phyloP scores from a whole-genome alignment of 345 rosid species.

The Eucalyptus globulus region DNA sequence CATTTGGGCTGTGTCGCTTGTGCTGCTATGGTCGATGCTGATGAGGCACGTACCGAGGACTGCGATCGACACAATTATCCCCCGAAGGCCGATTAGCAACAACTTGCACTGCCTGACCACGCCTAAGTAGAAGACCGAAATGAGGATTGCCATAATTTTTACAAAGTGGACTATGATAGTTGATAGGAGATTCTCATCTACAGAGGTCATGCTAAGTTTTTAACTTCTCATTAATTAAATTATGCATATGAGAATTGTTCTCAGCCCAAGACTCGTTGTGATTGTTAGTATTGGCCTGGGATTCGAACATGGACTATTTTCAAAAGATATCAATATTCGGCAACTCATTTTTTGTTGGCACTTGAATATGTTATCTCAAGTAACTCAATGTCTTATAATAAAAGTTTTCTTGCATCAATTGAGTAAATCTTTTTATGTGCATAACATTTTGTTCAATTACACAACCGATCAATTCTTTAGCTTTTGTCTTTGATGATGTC shows the following conservation, averaged over 20 bases:
- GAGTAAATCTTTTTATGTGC: background rate
- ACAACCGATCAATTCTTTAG: background rate
- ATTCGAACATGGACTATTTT: background rate
- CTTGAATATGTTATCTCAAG: background rate
- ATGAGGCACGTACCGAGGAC: background rate
- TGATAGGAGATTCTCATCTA: too few species aligned
- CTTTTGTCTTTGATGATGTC: too few species aligned
- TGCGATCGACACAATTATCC: too few species aligned
- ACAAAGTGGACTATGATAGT: too few species aligned
- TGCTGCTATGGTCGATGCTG: rapidly evolving
- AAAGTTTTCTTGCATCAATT: background rate
- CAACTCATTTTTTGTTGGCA: background rate
- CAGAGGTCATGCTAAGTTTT: too few species aligned
- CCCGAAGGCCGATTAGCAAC: background rate
- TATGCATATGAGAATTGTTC: background rate
- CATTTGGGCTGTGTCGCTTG: too few species aligned
- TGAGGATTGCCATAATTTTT: too few species aligned
- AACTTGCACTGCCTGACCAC: too few species aligned
- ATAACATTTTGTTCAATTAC: background rate
- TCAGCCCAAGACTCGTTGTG: rapidly evolving
- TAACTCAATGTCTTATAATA: background rate
- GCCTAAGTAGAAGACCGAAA: rapidly evolving
- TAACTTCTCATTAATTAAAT: too few species aligned
- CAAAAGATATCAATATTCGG: background rate
- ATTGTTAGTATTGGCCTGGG: too few species aligned